Evolutionary conservation across 2,329 filamentous ascomycete species (phyloP).

Genomic region (Colletotrichum orchidophilum): DNA sequence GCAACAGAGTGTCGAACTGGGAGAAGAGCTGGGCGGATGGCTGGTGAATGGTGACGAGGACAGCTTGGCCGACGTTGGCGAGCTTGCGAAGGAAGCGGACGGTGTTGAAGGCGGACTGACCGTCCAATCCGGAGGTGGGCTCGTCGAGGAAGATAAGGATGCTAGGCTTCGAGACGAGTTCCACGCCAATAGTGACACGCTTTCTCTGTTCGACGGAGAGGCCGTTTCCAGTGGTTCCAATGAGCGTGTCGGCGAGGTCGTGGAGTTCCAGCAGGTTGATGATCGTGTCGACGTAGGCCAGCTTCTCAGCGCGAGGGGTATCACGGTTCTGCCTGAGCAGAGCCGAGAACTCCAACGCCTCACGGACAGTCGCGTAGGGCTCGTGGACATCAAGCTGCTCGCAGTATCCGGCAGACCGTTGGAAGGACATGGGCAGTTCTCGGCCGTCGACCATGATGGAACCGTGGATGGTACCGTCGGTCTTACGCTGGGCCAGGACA

Average conservation of each 20-base stretch:
- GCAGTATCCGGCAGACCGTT: conserved; percentile 81
- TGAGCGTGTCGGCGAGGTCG: conserved; percentile 58
- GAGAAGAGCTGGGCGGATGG: conserved; percentile 73
- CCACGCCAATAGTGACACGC: conserved; percentile 68
- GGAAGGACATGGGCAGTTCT: conserved; percentile 77
- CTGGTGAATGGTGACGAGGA: conserved; percentile 77
- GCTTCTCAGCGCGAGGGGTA: conserved; percentile 72
- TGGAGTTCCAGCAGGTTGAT: conserved; percentile 69
- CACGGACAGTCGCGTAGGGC: conserved; percentile 76
- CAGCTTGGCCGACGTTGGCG: conserved; percentile 72
- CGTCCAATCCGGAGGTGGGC: conserved; percentile 73
- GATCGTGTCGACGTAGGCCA: conserved; percentile 80
- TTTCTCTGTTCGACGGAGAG: conserved; percentile 64
- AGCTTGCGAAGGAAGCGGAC: conserved; percentile 74
- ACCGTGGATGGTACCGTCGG: conserved; percentile 78
- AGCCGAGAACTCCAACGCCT: conserved; percentile 80
- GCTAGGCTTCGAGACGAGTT: conserved; percentile 69
- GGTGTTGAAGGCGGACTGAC: conserved; percentile 72
- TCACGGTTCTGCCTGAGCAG: conserved; percentile 76
- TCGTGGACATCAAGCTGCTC: conserved; percentile 86
- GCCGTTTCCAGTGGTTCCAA: conserved; percentile 60
- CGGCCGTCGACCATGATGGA: conserved; percentile 81
- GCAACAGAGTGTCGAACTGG: conserved; percentile 71
- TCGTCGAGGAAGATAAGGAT: conserved; percentile 70
- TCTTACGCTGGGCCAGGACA: conserved; percentile 81